A percentile compares a stretch with the other conserved stretches of the same genome.
Evolutionary conservation across 2,329 filamentous ascomycete species (phyloP).

Genomic region (Neonectria neomacrospora): DNA sequence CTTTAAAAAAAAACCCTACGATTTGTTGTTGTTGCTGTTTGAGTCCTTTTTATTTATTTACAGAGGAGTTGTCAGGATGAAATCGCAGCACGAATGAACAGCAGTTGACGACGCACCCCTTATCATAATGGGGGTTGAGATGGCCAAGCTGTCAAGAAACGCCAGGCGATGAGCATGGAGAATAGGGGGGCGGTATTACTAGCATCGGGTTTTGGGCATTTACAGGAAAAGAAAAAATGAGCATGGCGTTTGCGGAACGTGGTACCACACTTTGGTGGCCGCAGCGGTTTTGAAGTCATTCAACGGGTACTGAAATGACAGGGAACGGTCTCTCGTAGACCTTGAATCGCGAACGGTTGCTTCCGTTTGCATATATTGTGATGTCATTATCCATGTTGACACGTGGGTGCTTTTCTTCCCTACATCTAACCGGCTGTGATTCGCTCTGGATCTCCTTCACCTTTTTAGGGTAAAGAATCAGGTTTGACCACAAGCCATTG

Average conservation of each 20-base stretch:
- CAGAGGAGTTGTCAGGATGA: conserved; percentile 27
- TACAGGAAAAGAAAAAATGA: conserved; percentile 23
- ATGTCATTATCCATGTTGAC: neutral
- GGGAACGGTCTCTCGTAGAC: neutral
- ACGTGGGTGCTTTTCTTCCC: neutral
- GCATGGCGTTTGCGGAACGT: conserved; percentile 23
- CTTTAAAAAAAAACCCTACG: neutral
- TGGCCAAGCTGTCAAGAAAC: neutral
- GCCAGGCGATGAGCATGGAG: neutral
- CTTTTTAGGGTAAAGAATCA: neutral
- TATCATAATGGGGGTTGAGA: conserved; percentile 4
- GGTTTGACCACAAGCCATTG: neutral
- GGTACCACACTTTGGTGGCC: neutral
- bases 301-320: conserved; percentile 1
- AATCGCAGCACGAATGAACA: neutral
- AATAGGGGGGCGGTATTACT: conserved; percentile 4
- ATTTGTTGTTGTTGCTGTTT: conserved; percentile 24
- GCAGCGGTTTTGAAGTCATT: neutral
- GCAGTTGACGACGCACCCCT: neutral
- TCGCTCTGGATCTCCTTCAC: neutral
- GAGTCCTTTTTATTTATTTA: conserved; percentile 30
- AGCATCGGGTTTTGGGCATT: conserved; percentile 17
- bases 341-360: neutral
- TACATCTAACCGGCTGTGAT: neutral
- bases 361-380: neutral